These are phyloP conservation scores for Colletotrichum magnum DNA, from an alignment of 2,329 filamentous ascomycete species.

Conservation along the genomic window DNA sequence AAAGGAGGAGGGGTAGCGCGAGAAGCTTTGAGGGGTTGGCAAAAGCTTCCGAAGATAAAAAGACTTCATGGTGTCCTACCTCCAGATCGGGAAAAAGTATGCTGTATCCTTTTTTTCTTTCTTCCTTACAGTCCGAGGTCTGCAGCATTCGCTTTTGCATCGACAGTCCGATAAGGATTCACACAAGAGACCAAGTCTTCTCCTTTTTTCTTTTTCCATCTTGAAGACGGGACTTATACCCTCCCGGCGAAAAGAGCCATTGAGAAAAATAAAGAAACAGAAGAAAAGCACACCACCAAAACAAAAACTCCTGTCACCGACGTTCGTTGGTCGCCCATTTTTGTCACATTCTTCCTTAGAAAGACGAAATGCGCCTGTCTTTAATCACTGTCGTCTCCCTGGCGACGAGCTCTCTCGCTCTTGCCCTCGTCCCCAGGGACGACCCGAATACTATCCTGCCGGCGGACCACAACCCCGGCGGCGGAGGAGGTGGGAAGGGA, in stretches of 20 bases:
- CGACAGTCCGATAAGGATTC: background rate
- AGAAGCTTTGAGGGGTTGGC: slow-evolving; percentile 24
- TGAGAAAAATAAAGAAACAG: too few relatives aligned
- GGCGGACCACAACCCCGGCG: background rate
- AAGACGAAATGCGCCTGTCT: slow-evolving; percentile 33
- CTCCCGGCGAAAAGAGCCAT: background rate
- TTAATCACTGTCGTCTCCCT: slow-evolving; percentile 30
- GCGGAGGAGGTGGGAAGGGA: background rate
- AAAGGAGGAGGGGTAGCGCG: background rate
- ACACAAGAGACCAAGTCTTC: slow-evolving; percentile 2
- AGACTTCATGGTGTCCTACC: background rate
- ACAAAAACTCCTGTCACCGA: background rate
- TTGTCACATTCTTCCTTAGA: background rate
- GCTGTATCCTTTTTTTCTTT: background rate
- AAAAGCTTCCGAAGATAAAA: slow-evolving; percentile 24
- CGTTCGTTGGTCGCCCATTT: background rate
- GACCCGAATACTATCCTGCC: background rate
- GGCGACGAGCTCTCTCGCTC: slow-evolving; percentile 31
- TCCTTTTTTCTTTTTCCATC: background rate
- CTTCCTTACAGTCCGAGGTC: background rate
- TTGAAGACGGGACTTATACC: background rate
- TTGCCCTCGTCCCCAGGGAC: slow-evolving; percentile 13
- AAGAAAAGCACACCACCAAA: background rate
- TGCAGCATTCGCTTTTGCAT: slow-evolving; percentile 15
- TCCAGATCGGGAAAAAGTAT: too few relatives aligned